Evolutionary conservation across 2,329 filamentous ascomycete species (phyloP).

Genomic region (Sclerotinia sclerotiorum): DNA sequence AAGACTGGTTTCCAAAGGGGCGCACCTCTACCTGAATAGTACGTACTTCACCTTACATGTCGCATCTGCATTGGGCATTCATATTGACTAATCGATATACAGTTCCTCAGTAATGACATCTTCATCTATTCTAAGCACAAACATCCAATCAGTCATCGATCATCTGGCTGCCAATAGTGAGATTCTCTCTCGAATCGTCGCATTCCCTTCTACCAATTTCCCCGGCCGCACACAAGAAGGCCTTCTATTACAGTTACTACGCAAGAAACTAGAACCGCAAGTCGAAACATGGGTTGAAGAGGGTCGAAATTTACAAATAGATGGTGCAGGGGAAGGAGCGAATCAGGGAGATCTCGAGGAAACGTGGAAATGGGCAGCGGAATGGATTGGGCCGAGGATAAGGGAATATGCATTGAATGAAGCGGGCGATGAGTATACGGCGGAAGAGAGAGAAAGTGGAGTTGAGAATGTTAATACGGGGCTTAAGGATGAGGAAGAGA

Average conservation of each 20-base stretch:
- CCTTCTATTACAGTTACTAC: conserved; percentile 67
- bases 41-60: conserved; percentile 34
- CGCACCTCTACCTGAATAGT: conserved; percentile 69
- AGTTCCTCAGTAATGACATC: conserved; percentile 73
- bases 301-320: conserved; percentile 50
- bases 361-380: conserved; percentile 52
- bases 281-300: conserved; percentile 72
- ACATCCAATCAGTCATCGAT: conserved; percentile 65
- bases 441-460: conserved; percentile 66
- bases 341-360: conserved; percentile 53
- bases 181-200: conserved; percentile 67
- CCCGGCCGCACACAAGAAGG: conserved; percentile 67
- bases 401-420: conserved; percentile 47
- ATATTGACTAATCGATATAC: conserved; percentile 25
- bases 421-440: conserved; percentile 67
- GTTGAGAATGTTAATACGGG: conserved; percentile 72
- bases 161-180: conserved; percentile 64
- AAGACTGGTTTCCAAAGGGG: conserved; percentile 59
- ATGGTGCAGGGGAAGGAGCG: conserved; percentile 29
- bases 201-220: conserved; percentile 75
- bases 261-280: conserved; percentile 79
- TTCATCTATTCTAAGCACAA: conserved; percentile 67
- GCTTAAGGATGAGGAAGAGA: conserved; percentile 57
- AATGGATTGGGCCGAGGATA: conserved; percentile 46
- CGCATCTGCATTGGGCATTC: not conserved